These are phyloP conservation scores for Neofusicoccum cordaticola DNA, from an alignment of 2,329 filamentous ascomycete genomes.

Conservation along the genomic window DNA sequence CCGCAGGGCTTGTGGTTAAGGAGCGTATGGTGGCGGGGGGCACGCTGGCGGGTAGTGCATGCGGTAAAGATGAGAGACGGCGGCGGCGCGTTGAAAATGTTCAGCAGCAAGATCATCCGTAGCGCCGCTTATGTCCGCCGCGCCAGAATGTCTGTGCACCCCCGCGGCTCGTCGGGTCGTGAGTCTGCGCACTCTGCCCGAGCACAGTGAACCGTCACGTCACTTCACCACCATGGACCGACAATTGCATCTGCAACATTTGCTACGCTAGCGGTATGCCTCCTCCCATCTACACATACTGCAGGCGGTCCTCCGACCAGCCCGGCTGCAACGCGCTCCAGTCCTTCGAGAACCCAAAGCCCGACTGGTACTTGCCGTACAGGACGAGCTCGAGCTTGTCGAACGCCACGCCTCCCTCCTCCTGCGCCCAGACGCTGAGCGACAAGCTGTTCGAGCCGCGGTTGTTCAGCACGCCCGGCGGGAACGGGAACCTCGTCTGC, in stretches of 20 bases:
- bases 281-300: slow-evolving; percentile 4
- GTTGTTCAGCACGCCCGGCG: slow-evolving; percentile 58
- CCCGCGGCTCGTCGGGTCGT: too few species aligned
- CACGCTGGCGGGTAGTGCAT: not conserved
- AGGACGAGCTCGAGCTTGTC: slow-evolving; percentile 51
- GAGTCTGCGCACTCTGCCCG: too few species aligned
- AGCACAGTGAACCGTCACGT: too few species aligned
- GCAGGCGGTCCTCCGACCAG: slow-evolving; percentile 16
- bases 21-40: slow-evolving; percentile 2
- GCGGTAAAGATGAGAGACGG: not conserved
- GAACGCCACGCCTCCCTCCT: slow-evolving; percentile 43
- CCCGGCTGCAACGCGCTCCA: slow-evolving; percentile 16
- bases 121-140: slow-evolving; percentile 1
- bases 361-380: slow-evolving; percentile 54
- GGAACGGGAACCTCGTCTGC: slow-evolving; percentile 60
- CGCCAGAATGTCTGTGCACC: too few species aligned
- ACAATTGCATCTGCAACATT: not conserved
- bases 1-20: slow-evolving; percentile 5
- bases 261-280: too few species aligned
- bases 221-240: too few species aligned
- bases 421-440: slow-evolving; percentile 59
- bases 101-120: not conserved
- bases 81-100: not conserved
- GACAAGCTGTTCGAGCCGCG: slow-evolving; percentile 57
- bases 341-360: slow-evolving; percentile 52